Evolutionary conservation across 2,329 filamentous ascomycete species (phyloP).

Genomic region (Ampelomyces quisqualis): DNA sequence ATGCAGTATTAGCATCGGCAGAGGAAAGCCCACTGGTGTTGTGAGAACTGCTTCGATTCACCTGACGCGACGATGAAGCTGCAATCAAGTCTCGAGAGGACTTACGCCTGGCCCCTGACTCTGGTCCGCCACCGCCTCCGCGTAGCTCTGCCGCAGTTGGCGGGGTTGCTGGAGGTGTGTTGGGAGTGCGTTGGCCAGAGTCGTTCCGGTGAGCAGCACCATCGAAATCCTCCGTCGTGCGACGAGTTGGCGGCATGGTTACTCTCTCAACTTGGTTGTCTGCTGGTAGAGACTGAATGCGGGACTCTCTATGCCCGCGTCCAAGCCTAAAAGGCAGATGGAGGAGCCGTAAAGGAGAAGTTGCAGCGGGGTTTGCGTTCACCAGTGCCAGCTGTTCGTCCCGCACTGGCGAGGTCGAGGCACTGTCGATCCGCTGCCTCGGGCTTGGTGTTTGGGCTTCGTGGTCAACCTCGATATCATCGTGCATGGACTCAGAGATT

Average conservation of each 20-base stretch:
- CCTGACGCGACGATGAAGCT: constrained; percentile 7
- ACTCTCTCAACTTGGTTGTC: constrained; percentile 4
- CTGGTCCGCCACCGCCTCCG: constrained; percentile 10
- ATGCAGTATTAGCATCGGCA: not conserved
- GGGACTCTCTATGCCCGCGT: constrained; percentile 2
- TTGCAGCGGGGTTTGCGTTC: constrained; percentile 2
- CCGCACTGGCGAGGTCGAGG: constrained; percentile 1
- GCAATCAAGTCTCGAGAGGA: constrained; percentile 2
- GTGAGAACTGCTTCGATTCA: not conserved
- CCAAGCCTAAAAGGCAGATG: constrained; percentile 29
- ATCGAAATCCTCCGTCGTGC: not conserved
- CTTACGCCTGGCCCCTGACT: not conserved
- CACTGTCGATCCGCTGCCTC: constrained; percentile 8
- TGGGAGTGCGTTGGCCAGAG: constrained; percentile 12
- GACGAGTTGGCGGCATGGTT: constrained; percentile 12
- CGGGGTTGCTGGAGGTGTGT: constrained; percentile 7
- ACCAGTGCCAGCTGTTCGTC: constrained; percentile 1
- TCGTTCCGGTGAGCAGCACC: constrained; percentile 5
- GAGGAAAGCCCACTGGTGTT: not conserved
- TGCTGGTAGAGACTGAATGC: constrained; percentile 1
- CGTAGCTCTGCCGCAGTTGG: constrained; percentile 18
- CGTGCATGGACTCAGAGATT: constrained; percentile 17
- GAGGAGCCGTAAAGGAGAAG: constrained; percentile 7
- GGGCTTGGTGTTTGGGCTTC: not conserved
- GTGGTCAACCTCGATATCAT: constrained; percentile 13